phyloP scores from a whole-genome alignment of 108 stramenopile genomes.

The Epipyxis sp. region DNA sequence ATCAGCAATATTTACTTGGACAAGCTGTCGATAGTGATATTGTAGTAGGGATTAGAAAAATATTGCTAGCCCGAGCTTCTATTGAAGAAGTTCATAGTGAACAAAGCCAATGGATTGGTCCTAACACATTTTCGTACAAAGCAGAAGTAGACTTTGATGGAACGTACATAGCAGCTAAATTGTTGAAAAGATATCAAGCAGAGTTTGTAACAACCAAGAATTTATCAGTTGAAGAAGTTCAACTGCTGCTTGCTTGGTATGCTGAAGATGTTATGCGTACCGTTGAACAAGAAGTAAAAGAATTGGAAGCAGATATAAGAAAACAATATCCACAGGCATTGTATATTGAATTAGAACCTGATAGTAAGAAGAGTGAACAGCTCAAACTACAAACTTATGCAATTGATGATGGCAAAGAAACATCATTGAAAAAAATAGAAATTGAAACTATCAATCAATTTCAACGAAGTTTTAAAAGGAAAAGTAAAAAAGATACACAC shows the following conservation, averaged over 20 bases:
- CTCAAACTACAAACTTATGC: too few relatives aligned
- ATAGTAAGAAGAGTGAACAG: too few relatives aligned
- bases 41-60: too few relatives aligned
- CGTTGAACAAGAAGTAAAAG: slow-evolving; percentile 77
- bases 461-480: too few relatives aligned
- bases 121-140: slow-evolving; percentile 93
- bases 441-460: too few relatives aligned
- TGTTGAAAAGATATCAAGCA: slow-evolving; percentile 69
- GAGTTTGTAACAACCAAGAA: slow-evolving; percentile 56
- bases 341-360: too few relatives aligned
- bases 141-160: slow-evolving; percentile 98
- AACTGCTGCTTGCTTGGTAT: slow-evolving; percentile 82
- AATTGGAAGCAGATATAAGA: slow-evolving; percentile 85
- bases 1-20: slow-evolving; percentile 85
- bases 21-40: slow-evolving; percentile 87
- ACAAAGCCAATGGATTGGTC: slow-evolving; percentile 92
- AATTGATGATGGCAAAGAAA: too few relatives aligned
- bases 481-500: too few relatives aligned
- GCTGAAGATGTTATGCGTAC: slow-evolving; percentile 95
- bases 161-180: slow-evolving; percentile 86
- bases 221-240: slow-evolving; percentile 57
- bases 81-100: too few relatives aligned
- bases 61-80: too few relatives aligned
- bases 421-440: too few relatives aligned
- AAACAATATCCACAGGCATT: slow-evolving; percentile 83